Evolutionary conservation across 2,329 filamentous ascomycete genomes (phyloP), one percentile per base, ranked within the genome.

Genomic region (Epichloe sibirici): DNA sequence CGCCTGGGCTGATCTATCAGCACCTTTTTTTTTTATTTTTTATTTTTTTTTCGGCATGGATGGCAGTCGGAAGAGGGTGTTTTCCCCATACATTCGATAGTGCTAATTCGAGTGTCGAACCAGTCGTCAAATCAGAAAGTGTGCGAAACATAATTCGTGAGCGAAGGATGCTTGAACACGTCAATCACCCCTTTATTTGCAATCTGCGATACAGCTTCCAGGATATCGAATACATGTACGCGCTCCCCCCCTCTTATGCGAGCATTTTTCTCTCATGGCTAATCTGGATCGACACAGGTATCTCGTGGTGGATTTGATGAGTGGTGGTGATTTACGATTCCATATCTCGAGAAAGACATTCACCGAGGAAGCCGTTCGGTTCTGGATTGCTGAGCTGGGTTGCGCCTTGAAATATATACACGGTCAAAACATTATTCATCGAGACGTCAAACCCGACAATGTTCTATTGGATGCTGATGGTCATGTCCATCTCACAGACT

Each of bases 171-270:
- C 81, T 98, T 65, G 90, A 98, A 72, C 90, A 97, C 68, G 79
- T 98, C 62, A 96, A 95, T 67, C 93, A 98, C 65, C 90, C 91
- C 28, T 98, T 97, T 69, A 86, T 98, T 61, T 97, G 91, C 75
- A 98, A 98, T 70, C 74, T 98, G 75, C 87, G 93, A 63, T 98
- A 97, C 73, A 96, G 90, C 71, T 98, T 98, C 67, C 93, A 98
- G 71, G 93, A 98, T 70, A 90, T 97, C 62, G 93, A 98, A 70
- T 98, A 98, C 71, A 86, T 98, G 89, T 95, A 76, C 64, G 87
- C 54, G 49, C 28, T n/a, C 28, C 37, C n/a, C 21, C 17, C 25
- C 28, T 2, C 15, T 17, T 28, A 46, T 21, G 28, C 34, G 37
- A 40, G 34, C 25, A 40, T 21, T 15, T 15, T 5, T 23, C 35